A percentile compares a stretch with the other conserved stretches of the same genome.
Evolutionary conservation across 352 stramenopile species (phyloP).

Genomic region (Globisporangium spinosum): DNA sequence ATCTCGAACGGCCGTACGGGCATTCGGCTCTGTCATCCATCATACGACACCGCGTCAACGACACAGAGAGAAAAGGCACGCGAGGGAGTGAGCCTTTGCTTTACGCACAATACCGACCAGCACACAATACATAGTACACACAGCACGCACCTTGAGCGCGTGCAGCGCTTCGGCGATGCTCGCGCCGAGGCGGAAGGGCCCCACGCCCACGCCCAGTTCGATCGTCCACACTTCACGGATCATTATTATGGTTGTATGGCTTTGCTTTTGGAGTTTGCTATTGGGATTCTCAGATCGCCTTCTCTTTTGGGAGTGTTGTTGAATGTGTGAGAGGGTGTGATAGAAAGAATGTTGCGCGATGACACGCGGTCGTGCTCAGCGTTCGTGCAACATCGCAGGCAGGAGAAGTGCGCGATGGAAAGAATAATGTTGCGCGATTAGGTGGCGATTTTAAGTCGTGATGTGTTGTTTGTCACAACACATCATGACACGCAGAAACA

Average conservation of each 20-base stretch:
- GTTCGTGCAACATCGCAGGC: conserved; percentile 1
- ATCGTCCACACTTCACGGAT: conserved; percentile 84
- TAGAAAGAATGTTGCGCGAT: not conserved
- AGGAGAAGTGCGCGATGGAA: not conserved
- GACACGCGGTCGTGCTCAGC: not conserved
- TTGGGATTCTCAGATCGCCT: conserved; percentile 4
- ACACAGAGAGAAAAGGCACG: not conserved
- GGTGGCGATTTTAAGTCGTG: too few species aligned
- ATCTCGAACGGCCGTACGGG: conserved; percentile 77
- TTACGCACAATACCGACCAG: not conserved
- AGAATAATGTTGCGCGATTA: too few species aligned
- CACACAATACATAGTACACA: not conserved
- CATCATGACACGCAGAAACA: too few species aligned
- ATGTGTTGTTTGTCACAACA: too few species aligned
- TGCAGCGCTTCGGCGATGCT: conserved; percentile 71
- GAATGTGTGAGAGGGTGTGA: not conserved
- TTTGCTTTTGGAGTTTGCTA: not conserved
- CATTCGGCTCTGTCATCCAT: conserved; percentile 44
- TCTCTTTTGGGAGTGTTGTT: not conserved
- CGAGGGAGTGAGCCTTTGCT: not conserved
- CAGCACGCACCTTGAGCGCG: conserved; percentile 56
- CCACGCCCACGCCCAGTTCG: conserved; percentile 69
- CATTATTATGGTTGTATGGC: conserved; percentile 26
- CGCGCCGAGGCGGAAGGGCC: conserved; percentile 72
- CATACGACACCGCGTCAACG: not conserved